Base-by-base conservation (phyloP, 352 stramenopile species). In the Globisporangium uncinulatum region DNA sequence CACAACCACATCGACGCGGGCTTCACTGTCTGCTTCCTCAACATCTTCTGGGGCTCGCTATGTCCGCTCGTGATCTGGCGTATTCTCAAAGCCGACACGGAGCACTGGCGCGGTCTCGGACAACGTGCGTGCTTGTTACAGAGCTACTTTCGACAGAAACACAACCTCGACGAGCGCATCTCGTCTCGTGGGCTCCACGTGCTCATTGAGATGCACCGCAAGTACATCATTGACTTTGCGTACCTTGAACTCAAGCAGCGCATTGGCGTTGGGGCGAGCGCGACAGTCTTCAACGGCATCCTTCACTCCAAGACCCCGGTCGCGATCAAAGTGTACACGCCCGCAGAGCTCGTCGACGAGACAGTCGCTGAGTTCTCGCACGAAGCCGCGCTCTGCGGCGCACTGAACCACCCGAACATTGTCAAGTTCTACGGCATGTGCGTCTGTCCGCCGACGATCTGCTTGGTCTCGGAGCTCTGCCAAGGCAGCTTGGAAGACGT, bases 351-450 rank as follows among this genome's bases (percentile, higher is more conserved):
- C 32, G 61, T 63, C 3, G 69, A 83, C 24, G 68, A 74, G 7
- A 71, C 63, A 10, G 58, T 88, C n/a, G 59, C 69, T 6, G 59
- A 58, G 36, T 83, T 85, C 54, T 72, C 68, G 13, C 68, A 75
- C 29, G 78, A 88, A 57, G 69, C 73, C 1, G 65, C 65, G 29
- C 54, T 88, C 7, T 76, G 67, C 14, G 62, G 71, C 13, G 59
- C 60, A 2, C 51, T 88, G 15, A 55, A 48, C 10, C 43, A 48
- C 43, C 79, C 84, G 1, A 94, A 94, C 60, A 83, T 94, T 45
- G 76, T 90, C 59, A 79, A 73, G 55, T 94, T 94, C 62, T 87
- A 89, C 47, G 84, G 82, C 21, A 87, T 94, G 75, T 94, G 84
- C 47, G 69, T 87, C n/a, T 67, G 59, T 21, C 74, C 76, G 15